Evolutionary conservation across 495 filamentous ascomycete genomes (phyloP).

Genomic region (Clavariopsis aquatica): DNA sequence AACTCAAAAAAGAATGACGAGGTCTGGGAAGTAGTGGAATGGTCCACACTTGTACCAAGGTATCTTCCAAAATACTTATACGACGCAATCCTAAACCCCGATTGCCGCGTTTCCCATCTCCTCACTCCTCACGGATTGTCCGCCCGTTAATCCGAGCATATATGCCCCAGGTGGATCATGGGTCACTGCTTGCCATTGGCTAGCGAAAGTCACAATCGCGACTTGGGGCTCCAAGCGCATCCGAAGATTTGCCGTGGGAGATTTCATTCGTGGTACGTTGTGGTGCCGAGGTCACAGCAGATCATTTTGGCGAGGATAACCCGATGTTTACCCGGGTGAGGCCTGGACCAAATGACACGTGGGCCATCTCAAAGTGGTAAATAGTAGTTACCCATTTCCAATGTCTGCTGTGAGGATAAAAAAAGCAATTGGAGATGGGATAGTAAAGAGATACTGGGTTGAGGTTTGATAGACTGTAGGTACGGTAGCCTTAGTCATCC

Average conservation of each 20-base stretch:
- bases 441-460: not conserved
- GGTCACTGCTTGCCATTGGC: not conserved
- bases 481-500: not conserved
- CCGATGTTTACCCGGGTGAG: slow-evolving; percentile 5
- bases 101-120: not conserved
- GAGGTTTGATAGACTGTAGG: not conserved
- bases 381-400: not conserved
- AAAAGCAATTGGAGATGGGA: not conserved
- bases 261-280: not conserved
- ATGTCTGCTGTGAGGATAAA: not conserved
- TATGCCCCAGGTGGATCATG: not conserved
- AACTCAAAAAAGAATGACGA: not conserved
- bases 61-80: not conserved
- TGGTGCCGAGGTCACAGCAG: not conserved
- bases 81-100: not conserved
- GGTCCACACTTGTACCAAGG: not conserved
- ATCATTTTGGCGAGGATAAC: not conserved
- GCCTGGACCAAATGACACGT: slow-evolving; percentile 1
- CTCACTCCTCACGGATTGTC: not conserved
- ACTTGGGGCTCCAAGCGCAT: slow-evolving; percentile 2
- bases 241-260: slow-evolving; percentile 9
- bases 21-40: not conserved
- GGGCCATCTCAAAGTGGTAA: not conserved
- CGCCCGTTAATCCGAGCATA: not conserved
- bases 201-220: not conserved